Conservation (phyloP, 1,284 basidiomycete genomes). For the Trichosporon sp. region DNA sequence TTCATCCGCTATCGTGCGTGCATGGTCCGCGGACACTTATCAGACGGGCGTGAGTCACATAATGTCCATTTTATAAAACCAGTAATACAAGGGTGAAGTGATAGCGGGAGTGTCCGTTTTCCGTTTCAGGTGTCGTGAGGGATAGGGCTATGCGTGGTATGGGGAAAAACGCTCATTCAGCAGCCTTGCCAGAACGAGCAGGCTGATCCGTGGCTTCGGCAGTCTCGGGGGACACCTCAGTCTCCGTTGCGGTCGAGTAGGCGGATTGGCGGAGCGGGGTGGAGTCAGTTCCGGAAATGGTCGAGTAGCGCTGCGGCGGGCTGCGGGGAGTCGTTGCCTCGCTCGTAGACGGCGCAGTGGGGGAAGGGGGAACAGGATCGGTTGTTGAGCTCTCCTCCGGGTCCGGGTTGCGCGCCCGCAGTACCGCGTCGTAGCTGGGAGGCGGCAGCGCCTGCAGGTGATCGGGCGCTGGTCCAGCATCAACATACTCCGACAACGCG, state of each 20-base stretch:
- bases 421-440: neutral
- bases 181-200: neutral
- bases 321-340: neutral
- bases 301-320: neutral
- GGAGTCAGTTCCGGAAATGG: neutral
- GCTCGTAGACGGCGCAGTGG: neutral
- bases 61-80: conserved; percentile 1
- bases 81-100: neutral
- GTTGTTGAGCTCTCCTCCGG: neutral
- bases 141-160: neutral
- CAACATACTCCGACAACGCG: neutral
- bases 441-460: neutral
- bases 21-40: neutral
- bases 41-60: neutral
- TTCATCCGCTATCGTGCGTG: neutral
- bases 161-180: neutral
- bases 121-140: neutral
- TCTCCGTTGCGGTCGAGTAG: neutral
- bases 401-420: conserved; percentile 2
- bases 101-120: neutral
- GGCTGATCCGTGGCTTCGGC: neutral
- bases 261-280: neutral
- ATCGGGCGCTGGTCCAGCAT: neutral
- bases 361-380: neutral
- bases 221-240: neutral